Evolutionary conservation across 768 basidiomycete species (phyloP).

Genomic region (Termitomyces sp.): DNA sequence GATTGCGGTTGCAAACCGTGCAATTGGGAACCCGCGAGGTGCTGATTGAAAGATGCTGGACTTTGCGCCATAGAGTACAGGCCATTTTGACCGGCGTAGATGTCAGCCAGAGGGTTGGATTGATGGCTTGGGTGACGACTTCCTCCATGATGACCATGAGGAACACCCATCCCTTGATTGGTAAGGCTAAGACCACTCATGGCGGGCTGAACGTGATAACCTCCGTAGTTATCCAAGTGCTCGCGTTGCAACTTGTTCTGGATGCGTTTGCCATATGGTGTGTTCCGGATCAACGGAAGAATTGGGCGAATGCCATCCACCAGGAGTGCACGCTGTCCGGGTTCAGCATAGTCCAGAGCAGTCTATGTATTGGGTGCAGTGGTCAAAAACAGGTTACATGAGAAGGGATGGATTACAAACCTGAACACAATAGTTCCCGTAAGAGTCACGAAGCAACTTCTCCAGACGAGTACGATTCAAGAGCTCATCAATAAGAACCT

Average conservation of each 20-base stretch:
- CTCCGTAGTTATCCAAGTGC: slow-evolving; percentile 69
- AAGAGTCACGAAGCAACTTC: slow-evolving; percentile 94
- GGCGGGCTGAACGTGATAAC: slow-evolving; percentile 59
- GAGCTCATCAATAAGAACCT: slow-evolving; percentile 92
- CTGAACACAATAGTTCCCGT: slow-evolving; percentile 95
- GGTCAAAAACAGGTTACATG: slow-evolving; percentile 4
- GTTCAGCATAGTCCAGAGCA: slow-evolving; percentile 95
- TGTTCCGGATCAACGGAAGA: slow-evolving; percentile 96
- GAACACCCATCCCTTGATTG: slow-evolving; percentile 52
- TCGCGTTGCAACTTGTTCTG: slow-evolving; percentile 98
- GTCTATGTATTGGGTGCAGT: slow-evolving; percentile 52
- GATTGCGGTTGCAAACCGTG: slow-evolving; percentile 66
- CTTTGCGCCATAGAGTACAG: slow-evolving; percentile 58
- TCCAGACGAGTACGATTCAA: slow-evolving; percentile 93
- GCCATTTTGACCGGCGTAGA: slow-evolving; percentile 61
- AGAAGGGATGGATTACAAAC: slow-evolving; percentile 34
- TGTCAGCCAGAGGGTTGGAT: slow-evolving; percentile 56
- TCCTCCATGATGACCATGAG: slow-evolving; percentile 29
- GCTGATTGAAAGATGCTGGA: slow-evolving; percentile 61
- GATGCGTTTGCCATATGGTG: slow-evolving; percentile 98
- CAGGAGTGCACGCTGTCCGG: slow-evolving; percentile 85
- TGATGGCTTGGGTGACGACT: slow-evolving; percentile 57
- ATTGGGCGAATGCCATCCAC: slow-evolving; percentile 99
- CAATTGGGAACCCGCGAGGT: slow-evolving; percentile 47
- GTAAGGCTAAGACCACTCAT: slow-evolving; percentile 58